These are phyloP conservation scores for Closterium sp. DNA, from an alignment of 139 green algal genomes.

Conservation along the genomic window DNA sequence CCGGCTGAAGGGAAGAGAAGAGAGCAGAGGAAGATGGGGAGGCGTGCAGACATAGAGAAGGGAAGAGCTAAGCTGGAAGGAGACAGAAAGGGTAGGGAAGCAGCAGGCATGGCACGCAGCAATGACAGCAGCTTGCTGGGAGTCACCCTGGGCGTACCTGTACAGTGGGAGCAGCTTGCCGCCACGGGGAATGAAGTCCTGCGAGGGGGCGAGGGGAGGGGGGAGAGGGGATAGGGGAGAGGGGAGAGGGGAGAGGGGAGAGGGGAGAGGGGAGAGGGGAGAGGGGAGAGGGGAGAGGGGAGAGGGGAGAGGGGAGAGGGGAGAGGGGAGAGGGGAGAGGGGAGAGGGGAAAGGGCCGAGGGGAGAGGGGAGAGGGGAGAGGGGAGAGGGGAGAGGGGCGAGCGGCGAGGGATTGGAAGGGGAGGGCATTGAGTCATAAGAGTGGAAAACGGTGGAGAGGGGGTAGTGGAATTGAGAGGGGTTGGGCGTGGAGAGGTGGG, in stretches of 20 bases:
- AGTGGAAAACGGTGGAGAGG: not conserved
- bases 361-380: not conserved
- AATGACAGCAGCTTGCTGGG: too few species aligned
- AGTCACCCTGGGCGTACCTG: not conserved
- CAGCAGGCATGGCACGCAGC: not conserved
- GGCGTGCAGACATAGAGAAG: not conserved
- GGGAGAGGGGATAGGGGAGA: too few species aligned
- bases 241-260: not conserved
- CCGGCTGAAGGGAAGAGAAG: slow-evolving; percentile 31
- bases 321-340: too few species aligned
- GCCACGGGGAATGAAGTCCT: slow-evolving; percentile 73
- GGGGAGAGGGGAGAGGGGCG: not conserved
- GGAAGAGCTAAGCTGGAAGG: not conserved
- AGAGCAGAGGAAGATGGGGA: not conserved
- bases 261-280: slow-evolving; percentile 9
- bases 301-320: not conserved
- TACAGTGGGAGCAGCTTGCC: slow-evolving; percentile 77
- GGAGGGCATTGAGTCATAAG: not conserved
- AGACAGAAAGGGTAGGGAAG: not conserved
- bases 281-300: not conserved
- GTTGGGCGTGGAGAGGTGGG: too few species aligned
- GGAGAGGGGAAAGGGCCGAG: not conserved
- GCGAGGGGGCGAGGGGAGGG: too few species aligned
- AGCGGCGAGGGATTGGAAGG: slow-evolving; percentile 2
- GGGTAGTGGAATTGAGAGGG: too few species aligned